Percentiles rank a stretch among this genome's conserved stretches.
These are phyloP conservation scores for Chloris gayana DNA, from an alignment of 176 grass and related monocot genomes.

Conservation along the genomic window DNA sequence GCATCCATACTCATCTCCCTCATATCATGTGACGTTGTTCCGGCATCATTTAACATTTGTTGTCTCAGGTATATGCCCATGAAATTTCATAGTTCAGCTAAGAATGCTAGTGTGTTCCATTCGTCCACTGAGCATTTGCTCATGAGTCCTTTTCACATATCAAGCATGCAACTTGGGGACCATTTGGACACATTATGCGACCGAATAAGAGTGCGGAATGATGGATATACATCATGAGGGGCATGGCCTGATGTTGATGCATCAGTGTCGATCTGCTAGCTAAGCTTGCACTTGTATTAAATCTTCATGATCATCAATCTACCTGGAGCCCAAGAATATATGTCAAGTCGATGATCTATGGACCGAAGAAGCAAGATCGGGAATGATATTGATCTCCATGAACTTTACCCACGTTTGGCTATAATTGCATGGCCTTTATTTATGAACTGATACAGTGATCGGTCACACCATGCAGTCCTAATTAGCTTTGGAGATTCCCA, in stretches of 20 bases:
- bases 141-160: constrained; percentile 46
- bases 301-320: constrained; percentile 33
- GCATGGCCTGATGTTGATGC: constrained; percentile 40
- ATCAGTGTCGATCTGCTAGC: constrained; percentile 57
- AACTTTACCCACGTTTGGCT: constrained; percentile 31
- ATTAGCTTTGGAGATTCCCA: constrained; percentile 28
- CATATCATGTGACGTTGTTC: constrained; percentile 46
- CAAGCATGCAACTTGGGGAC: constrained; percentile 43
- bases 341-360: constrained; percentile 38
- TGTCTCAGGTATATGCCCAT: constrained; percentile 46
- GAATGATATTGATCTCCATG: constrained; percentile 28
- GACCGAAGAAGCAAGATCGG: constrained; percentile 6
- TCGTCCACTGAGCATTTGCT: constrained; percentile 36
- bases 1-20: constrained; percentile 32
- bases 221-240: constrained; percentile 40
- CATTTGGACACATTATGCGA: constrained; percentile 8
- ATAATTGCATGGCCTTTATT: constrained; percentile 33
- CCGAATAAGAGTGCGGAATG: constrained; percentile 38
- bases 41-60: constrained; percentile 51
- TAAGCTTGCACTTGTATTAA: constrained; percentile 48
- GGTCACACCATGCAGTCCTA: constrained; percentile 17
- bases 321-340: constrained; percentile 35
- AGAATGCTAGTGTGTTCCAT: constrained; percentile 42
- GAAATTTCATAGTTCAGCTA: constrained; percentile 27
- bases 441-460: constrained; percentile 15